These are phyloP conservation scores for Scedosporium apiospermum DNA, from an alignment of 2,329 filamentous ascomycete genomes.

Conservation along the genomic window DNA sequence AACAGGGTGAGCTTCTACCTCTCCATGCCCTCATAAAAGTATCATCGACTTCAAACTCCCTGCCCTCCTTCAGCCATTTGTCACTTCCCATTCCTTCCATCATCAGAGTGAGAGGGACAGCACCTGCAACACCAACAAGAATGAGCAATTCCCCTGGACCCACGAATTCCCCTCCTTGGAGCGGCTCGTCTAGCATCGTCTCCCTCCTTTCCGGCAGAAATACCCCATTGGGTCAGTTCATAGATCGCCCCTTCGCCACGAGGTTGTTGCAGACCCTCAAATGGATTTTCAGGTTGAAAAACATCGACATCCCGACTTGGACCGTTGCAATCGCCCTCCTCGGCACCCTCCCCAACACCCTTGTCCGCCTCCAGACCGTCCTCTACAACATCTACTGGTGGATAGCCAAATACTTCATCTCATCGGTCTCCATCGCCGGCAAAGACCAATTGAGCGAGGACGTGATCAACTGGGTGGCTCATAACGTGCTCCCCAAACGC, in stretches of 20 bases:
- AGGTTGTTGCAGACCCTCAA: slow-evolving; percentile 13
- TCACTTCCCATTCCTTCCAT: no score
- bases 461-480: slow-evolving; percentile 27
- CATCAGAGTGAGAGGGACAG: no score
- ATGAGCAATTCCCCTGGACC: not conserved
- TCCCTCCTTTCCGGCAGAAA: not conserved
- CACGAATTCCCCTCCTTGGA: not conserved
- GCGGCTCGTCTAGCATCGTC: not conserved
- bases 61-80: no score
- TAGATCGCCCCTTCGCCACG: slow-evolving; percentile 12
- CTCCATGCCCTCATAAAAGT: no score
- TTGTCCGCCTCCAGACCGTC: slow-evolving; percentile 18
- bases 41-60: no score
- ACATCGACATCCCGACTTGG: slow-evolving; percentile 22
- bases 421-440: slow-evolving; percentile 25
- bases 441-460: slow-evolving; percentile 26
- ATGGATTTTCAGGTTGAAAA: slow-evolving; percentile 20
- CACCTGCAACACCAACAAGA: not conserved
- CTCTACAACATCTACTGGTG: slow-evolving; percentile 24
- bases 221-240: not conserved
- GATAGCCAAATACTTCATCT: slow-evolving; percentile 25
- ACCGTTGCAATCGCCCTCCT: slow-evolving; percentile 22
- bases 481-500: slow-evolving; percentile 21
- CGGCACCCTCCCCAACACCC: slow-evolving; percentile 20
- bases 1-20: no score